Percentiles rank a stretch among this genome's conserved stretches.
Conservation (phyloP, 306 rosid species). For the Luffa acutangula region DNA sequence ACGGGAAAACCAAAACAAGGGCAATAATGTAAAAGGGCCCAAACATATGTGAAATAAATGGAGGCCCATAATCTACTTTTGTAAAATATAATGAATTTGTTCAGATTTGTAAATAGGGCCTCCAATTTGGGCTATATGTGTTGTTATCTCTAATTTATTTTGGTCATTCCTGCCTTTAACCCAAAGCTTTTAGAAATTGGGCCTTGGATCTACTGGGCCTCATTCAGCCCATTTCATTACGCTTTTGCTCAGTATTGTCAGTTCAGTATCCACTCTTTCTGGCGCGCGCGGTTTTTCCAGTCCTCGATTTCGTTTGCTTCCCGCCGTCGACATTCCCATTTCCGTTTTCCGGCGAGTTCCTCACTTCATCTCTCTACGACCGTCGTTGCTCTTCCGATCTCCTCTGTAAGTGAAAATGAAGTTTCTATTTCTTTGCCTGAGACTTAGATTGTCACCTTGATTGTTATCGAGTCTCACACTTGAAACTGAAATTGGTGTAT, state of each 20-base stretch:
- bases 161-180: too few species aligned
- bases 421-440: not conserved
- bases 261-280: not conserved
- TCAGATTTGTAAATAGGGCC: too few species aligned
- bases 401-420: not conserved
- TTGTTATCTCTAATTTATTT: too few species aligned
- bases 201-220: not conserved
- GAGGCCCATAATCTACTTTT: too few species aligned
- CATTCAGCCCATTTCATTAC: not conserved
- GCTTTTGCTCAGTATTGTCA: not conserved
- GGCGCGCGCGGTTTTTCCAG: not conserved
- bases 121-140: too few species aligned
- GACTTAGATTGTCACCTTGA: not conserved
- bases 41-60: too few species aligned
- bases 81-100: too few species aligned
- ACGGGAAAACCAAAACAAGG: too few species aligned
- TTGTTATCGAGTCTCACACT: not conserved
- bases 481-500: not conserved
- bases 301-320: not conserved
- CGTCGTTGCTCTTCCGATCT: not conserved
- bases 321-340: slow-evolving; percentile 1
- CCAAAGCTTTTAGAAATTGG: not conserved
- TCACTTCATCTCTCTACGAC: not conserved
- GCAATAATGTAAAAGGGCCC: too few species aligned
- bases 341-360: not conserved